Base-by-base conservation (phyloP, 2,329 filamentous ascomycete genomes). In the Zopfia rhizophila region DNA sequence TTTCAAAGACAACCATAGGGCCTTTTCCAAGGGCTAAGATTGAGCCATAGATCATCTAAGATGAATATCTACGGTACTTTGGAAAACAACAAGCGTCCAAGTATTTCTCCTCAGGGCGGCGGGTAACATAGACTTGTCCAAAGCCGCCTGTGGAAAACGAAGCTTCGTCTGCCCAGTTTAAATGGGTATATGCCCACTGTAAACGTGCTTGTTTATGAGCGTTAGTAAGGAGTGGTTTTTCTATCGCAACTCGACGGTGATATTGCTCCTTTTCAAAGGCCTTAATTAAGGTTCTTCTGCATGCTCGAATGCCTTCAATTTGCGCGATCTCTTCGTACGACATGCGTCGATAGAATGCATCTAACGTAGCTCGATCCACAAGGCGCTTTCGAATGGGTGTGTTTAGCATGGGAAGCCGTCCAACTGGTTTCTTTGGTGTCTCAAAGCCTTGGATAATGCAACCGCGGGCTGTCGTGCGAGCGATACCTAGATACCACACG, bases 301-400 rank as follows among this genome's bases (percentile, higher is more conserved):
- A 31, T 12, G 28, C 28, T 31, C 17, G n/a, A n/a, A n/a, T n/a
- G n/a, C n/a, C n/a, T n/a, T n/a, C n/a, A n/a, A n/a, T n/a, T n/a
- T n/a, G n/a, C n/a, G n/a, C n/a, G n/a, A n/a, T n/a, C n/a, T n/a
- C n/a, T n/a, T n/a, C n/a, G n/a, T n/a, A n/a, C n/a, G n/a, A n/a
- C 41, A 31, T 50, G n/a, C n/a, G n/a, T n/a, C n/a, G n/a, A n/a
- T n/a, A n/a, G n/a, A n/a, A n/a, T n/a, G n/a, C n/a, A n/a, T n/a
- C n/a, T n/a, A n/a, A n/a, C n/a, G n/a, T n/a, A n/a, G 46, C 46
- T n/a, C 40, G 40, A 23, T 17, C 19, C 14, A 45, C 29, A 5
- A 50, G 46, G 21, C 46, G 39, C 22, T 44, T 11, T 16, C 27
- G 42, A 6, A 38, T 12, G 3, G 14, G 7, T 14, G 18, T 16